Evolutionary conservation across 495 filamentous ascomycete species (phyloP), one percentile per base, ranked within the genome.

Genomic region (Clohesyomyces aquaticus): DNA sequence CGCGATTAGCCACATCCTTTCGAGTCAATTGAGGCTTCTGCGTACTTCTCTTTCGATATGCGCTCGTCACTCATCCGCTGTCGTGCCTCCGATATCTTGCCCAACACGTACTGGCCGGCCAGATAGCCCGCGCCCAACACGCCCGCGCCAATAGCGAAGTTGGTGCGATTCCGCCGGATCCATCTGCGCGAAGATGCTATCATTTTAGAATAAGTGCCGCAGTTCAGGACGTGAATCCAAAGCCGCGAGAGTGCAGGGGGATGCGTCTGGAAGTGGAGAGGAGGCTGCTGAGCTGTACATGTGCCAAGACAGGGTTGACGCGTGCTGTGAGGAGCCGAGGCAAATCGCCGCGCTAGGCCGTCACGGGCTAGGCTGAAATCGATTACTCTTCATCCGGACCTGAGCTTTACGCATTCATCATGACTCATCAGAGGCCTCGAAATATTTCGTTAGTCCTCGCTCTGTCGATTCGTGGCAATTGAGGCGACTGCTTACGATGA

Each of bases 21-120:
- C 35, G 35, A 27, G 35, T 21, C 6, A 14, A 55, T 41, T 41
- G 16, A 12, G 10, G 3, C 12, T 35, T 19, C 52, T 35, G 29
- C 86, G 71, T 78, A 97, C 94, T 98, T 98, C 76, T 98, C 94
- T 67, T 89, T 89, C 46, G 95, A 91, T 73, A 97, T 94, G 58
- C 92, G 86, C 68, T 98, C 95, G 76, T 88, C 90, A 73, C 86
- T 94, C 90, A 96, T 93, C 71, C 93, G 92, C 79, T 96, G 91
- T 64, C 91, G 84, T 57, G 93, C 90, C 74, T 98, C 92, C 29
- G 88, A 87, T 62, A 98, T 85, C 83, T 96, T 98, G 59, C 80
- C 84, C 68, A 96, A 65, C 54, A 96, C 85, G 87, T 97, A 98
- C 77, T 95, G 89, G 21, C 88, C 91, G 26, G 90, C 93, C 60